Evolutionary conservation across 345 rosid genomes (phyloP), one percentile per base, ranked within the genome.

Genomic region (Raphanus raphanistrum): DNA sequence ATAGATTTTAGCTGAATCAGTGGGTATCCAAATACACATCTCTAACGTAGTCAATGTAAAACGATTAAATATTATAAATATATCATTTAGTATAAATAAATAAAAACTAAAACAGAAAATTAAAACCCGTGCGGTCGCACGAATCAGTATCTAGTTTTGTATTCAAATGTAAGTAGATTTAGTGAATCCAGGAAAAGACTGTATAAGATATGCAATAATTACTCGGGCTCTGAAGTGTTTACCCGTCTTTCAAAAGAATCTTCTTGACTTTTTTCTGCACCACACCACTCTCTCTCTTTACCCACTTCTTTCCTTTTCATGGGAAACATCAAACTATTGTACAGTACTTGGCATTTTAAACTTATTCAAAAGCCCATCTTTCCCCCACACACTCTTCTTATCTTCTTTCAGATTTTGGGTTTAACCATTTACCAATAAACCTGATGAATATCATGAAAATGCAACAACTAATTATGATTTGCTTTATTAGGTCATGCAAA

Each of bases 201-300:
- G 29, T 61, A 9, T 33, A 48, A 0, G 74, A 65, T 62, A 65
- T 71, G 38, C n/a, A 66, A 66, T 58, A 58, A 41, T 78, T 25
- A 71, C 73, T 78, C 60, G 63, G 72, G 72, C 36, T 77, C 64
- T 59, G 73, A 72, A 78, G 43, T 58, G 48, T 48, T 43, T 13
- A 71, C 63, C 62, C 72, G 38, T 78, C 67, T 57, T 77, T 77
- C 76, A 65, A 71, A 77, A 65, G 76, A 57, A 78, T 78, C 72
- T 77, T 77, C 73, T 64, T 63, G 16, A 66, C 72, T 71, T 78
- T 78, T 78, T 58, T 27, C 72, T 78, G 72, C 68, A 68, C 26
- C 52, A 52, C 52, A 38, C 17, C 17, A 15, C 2, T n/a, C 55
- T 13, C 55, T 48, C 3, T 2, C 43, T 61, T 32, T 13, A 1